A percentile compares a stretch with the other conserved stretches of the same genome.
Conservation (phyloP, 2,329 filamentous ascomycete genomes). For the Paramyrothecium roridum region DNA sequence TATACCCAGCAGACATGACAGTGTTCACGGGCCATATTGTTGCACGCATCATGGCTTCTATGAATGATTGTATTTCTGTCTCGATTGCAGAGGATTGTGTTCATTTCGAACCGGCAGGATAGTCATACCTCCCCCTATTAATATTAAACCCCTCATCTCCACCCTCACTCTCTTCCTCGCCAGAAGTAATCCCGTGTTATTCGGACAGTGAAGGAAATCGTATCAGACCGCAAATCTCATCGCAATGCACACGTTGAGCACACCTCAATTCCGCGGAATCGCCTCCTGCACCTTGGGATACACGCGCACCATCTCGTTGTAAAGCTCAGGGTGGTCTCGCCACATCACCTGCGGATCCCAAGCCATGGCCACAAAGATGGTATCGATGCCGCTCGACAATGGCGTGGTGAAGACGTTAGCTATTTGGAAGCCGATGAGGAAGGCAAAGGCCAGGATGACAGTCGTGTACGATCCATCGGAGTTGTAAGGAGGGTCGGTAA, state of each 20-base stretch:
- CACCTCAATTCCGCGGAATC: conserved; percentile 41
- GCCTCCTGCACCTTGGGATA: conserved; percentile 82
- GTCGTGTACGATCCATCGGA: conserved; percentile 63
- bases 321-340: conserved; percentile 77
- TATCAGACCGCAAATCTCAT: no score
- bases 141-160: conserved; percentile 17
- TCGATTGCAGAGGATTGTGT: no score
- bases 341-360: conserved; percentile 74
- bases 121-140: no score
- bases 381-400: conserved; percentile 83
- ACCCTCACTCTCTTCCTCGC: no score
- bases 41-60: no score
- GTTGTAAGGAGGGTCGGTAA: conserved; percentile 81
- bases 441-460: conserved; percentile 79
- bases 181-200: no score
- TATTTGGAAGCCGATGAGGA: conserved; percentile 87
- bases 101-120: no score
- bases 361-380: conserved; percentile 78
- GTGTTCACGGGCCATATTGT: background rate
- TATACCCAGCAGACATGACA: background rate
- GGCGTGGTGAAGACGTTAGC: conserved; percentile 88
- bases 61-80: no score
- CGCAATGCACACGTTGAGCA: no score
- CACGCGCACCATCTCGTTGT: conserved; percentile 71
- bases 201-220: no score